A percentile compares a stretch with the other conserved stretches of the same genome.
These are phyloP conservation scores for Jatropha multifida DNA, from an alignment of 441 rosid species.

Conservation along the genomic window DNA sequence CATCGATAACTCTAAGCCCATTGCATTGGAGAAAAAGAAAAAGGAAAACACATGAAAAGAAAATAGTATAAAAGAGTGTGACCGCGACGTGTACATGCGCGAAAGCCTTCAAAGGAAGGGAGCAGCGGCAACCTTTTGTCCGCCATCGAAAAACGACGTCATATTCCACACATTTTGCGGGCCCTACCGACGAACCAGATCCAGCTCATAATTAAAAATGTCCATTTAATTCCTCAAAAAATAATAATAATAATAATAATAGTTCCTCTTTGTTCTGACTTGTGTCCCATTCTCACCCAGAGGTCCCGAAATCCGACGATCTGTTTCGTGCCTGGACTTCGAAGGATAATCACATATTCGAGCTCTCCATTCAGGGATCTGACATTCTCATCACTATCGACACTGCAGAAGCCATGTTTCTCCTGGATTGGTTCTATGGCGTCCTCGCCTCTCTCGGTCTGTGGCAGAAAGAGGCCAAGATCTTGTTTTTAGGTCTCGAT, in stretches of 20 bases:
- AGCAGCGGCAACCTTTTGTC: not conserved
- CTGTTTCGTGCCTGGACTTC: constrained; percentile 10
- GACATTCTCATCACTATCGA: not conserved
- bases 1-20: too few relatives aligned
- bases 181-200: constrained; percentile 3
- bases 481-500: constrained; percentile 81
- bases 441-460: constrained; percentile 69
- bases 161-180: not conserved
- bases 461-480: constrained; percentile 87
- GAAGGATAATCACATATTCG: not conserved
- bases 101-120: not conserved
- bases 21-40: not conserved
- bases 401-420: constrained; percentile 45
- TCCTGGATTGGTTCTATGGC: constrained; percentile 79
- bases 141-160: constrained; percentile 17
- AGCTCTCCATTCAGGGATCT: constrained; percentile 2
- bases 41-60: not conserved
- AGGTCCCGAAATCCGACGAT: constrained; percentile 23
- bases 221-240: not conserved
- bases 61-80: not conserved
- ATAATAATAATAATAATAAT: not conserved
- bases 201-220: constrained; percentile 12
- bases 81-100: not conserved
- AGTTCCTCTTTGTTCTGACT: not conserved
- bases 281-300: not conserved